Conservation (phyloP, 352 stramenopile genomes). For the Globisporangium barbulae region DNA sequence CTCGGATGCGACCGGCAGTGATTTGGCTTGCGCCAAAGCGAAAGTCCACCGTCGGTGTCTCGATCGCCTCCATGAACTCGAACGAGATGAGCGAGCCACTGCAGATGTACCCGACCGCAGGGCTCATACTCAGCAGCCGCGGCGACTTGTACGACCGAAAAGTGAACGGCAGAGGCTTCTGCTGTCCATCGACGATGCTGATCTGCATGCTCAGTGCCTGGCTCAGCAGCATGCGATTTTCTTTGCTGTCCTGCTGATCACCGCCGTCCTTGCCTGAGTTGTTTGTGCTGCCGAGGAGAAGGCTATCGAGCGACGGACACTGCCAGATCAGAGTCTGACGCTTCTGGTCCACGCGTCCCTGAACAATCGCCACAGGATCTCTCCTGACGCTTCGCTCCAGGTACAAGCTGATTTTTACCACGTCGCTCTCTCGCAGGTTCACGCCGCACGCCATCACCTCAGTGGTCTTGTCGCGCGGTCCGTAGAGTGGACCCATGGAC, state of each 20-base stretch:
- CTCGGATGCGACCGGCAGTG: slow-evolving; percentile 30
- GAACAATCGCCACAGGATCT: slow-evolving; percentile 20
- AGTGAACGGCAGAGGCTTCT: slow-evolving; percentile 40
- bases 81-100: slow-evolving; percentile 63
- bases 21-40: slow-evolving; percentile 42
- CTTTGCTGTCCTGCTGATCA: not conserved
- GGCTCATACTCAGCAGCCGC: slow-evolving; percentile 46
- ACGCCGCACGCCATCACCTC: slow-evolving; percentile 37
- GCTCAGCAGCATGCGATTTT: slow-evolving; percentile 38
- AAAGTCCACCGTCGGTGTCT: slow-evolving; percentile 57
- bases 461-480: slow-evolving; percentile 43
- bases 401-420: slow-evolving; percentile 44
- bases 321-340: slow-evolving; percentile 45
- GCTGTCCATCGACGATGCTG: slow-evolving; percentile 52
- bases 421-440: slow-evolving; percentile 32
- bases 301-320: slow-evolving; percentile 36
- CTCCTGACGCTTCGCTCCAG: slow-evolving; percentile 17
- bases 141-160: slow-evolving; percentile 60
- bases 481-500: slow-evolving; percentile 45
- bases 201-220: slow-evolving; percentile 49
- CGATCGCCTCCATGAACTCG: slow-evolving; percentile 53
- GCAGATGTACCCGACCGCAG: slow-evolving; percentile 54
- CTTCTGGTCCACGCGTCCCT: slow-evolving; percentile 39
- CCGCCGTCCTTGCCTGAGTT: not conserved
- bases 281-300: not conserved